Evolutionary conservation across 805 yeast species (phyloP), one percentile per base, ranked within the genome.

Genomic region (Metschnikowia cubensis): DNA sequence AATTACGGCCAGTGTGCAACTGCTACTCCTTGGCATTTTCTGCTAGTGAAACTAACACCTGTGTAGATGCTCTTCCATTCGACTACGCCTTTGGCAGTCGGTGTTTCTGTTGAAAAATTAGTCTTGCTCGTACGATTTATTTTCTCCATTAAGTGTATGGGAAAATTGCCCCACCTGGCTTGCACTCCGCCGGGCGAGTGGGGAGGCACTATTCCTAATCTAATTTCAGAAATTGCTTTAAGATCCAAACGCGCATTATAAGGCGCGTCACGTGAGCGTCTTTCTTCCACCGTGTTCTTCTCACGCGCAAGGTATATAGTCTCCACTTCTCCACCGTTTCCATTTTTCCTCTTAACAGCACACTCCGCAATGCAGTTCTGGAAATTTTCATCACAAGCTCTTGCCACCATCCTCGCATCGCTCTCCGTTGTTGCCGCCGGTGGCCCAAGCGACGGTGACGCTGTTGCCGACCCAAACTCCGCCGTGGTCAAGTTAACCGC

Each of bases 401-500:
- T 71, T 51, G 73, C 77, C 40, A 59, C 68, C 21, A 60, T 70
- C 40, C 65, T 71, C 50, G 67, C 74, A 20, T 65, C 73, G 21
- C 67, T 68, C 20, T 60, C 71, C 4, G 49, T 66, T 29, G 57
- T 63, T 17, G 50, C 61, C 25, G 76, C 76, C 47, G 53, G 68
- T 44, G 76, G 74, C 14, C 75, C 74, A 36, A 45, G 68, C 31
- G 79, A 68, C 42, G 84, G 79, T 31, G 81, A 79, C 11, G 95
- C 95, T 44, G 67, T 79, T 52, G 95, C 95, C 34, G 84, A 86
- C 53, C 84, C 84, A 52, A 89, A 87, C 64, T 86, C 96, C 40
- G 94, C 91, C 33, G 98, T 92, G 43, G 89, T 89, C 58, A 83
- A 87, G 66, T 79, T 92, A 56, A 80, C 87, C 35, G 71, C 83